Conservation (phyloP, 768 basidiomycete species). For the Mycena belliarum region DNA sequence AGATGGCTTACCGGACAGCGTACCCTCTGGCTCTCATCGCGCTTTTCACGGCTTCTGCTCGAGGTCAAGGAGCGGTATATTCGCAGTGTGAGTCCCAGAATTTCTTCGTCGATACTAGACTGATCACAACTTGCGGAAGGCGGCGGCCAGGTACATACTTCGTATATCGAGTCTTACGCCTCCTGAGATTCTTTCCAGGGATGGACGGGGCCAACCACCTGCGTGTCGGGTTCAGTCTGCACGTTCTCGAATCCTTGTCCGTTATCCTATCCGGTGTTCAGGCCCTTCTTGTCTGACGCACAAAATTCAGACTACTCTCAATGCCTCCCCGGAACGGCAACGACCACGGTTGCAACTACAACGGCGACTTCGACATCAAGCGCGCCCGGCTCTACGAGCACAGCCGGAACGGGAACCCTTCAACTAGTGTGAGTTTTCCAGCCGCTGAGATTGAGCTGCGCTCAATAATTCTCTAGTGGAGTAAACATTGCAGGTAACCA, state of each 20-base stretch:
- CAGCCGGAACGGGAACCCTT: background rate
- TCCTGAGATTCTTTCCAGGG: slow-evolving; percentile 1
- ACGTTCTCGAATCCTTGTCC: slow-evolving; percentile 40
- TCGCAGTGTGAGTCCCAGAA: background rate
- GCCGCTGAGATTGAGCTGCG: background rate
- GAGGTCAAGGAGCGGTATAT: background rate
- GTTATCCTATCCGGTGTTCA: slow-evolving; percentile 5
- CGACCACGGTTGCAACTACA: background rate
- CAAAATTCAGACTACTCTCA: slow-evolving; percentile 44
- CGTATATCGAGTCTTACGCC: no score
- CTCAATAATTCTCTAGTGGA: background rate
- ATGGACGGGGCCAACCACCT: slow-evolving; percentile 47
- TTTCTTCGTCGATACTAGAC: background rate
- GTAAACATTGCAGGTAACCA: slow-evolving; percentile 12
- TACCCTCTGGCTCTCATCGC: background rate
- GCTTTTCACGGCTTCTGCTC: background rate
- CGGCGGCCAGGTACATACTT: background rate
- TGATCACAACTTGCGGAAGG: background rate
- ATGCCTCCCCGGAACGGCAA: slow-evolving; percentile 34
- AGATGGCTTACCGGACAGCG: background rate
- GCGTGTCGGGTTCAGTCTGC: slow-evolving; percentile 40
- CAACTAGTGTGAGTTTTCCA: background rate
- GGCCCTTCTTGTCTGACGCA: background rate
- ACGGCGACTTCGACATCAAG: background rate
- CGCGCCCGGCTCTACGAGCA: background rate